These are phyloP conservation scores for Phylloboletellus chloephorus DNA, from an alignment of 1,284 basidiomycete genomes.

Conservation along the genomic window DNA sequence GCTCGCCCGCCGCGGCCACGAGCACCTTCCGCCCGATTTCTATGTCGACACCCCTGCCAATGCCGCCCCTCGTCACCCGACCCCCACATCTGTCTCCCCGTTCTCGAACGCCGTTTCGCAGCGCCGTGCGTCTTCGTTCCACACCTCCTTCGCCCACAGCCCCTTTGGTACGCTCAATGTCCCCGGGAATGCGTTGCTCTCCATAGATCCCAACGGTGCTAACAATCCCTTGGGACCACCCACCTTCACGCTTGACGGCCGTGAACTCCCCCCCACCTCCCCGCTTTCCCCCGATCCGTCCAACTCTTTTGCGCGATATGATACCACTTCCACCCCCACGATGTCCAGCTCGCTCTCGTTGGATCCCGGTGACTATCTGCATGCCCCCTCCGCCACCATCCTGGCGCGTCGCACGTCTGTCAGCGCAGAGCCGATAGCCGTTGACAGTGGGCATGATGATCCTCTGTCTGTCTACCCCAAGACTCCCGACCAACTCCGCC, in stretches of 20 bases:
- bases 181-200: constrained; percentile 67
- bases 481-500: constrained; percentile 75
- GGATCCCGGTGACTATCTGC: constrained; percentile 56
- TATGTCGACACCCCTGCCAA: constrained; percentile 53
- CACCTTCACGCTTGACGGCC: constrained; percentile 53
- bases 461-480: constrained; percentile 78
- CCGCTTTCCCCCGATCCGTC: constrained; percentile 42
- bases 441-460: constrained; percentile 63
- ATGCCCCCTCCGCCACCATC: constrained; percentile 67
- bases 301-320: constrained; percentile 48
- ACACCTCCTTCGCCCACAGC: constrained; percentile 51
- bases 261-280: constrained; percentile 57
- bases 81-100: constrained; percentile 40
- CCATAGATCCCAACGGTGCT: constrained; percentile 36
- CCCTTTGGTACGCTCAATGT: constrained; percentile 74
- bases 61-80: constrained; percentile 25
- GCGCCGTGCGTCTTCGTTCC: constrained; percentile 46
- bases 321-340: constrained; percentile 43
- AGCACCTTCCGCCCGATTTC: constrained; percentile 52
- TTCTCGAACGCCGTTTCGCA: constrained; percentile 44
- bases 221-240: constrained; percentile 37
- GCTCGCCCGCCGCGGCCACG: constrained; percentile 47
- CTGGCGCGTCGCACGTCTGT: constrained; percentile 91
- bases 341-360: constrained; percentile 39
- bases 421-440: constrained; percentile 93